Evolutionary conservation across 148 eudicot genomes (phyloP).

Genomic region (Persicaria maculosa): DNA sequence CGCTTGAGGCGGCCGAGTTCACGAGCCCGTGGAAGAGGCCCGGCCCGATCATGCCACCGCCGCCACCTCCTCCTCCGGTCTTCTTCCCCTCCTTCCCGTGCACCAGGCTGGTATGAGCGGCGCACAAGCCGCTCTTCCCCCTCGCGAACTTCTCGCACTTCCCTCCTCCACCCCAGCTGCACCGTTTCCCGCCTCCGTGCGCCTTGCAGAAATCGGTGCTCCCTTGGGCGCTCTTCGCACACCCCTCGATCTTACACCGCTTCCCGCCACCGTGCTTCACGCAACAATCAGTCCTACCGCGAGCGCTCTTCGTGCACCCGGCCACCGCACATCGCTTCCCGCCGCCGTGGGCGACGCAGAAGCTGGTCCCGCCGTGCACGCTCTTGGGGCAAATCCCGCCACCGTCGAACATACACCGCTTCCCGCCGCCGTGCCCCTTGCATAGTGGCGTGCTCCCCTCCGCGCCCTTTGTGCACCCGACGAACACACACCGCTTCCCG

Average conservation of each 20-base stretch:
- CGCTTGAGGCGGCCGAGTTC: slow-evolving; percentile 25
- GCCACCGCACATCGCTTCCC: slow-evolving; percentile 76
- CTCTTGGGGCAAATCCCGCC: slow-evolving; percentile 98
- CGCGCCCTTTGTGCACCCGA: slow-evolving; percentile 89
- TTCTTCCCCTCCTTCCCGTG: slow-evolving; percentile 44
- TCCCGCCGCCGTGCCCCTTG: slow-evolving; percentile 97
- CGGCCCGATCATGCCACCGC: slow-evolving; percentile 42
- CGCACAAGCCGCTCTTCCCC: slow-evolving; percentile 90
- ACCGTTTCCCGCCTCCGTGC: slow-evolving; percentile 95
- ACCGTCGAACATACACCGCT: slow-evolving; percentile 73
- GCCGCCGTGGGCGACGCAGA: slow-evolving; percentile 94
- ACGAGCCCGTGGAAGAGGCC: slow-evolving; percentile 88
- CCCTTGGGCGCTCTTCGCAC: slow-evolving; percentile 93
- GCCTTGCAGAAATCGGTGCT: slow-evolving; percentile 95
- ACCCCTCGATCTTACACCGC: slow-evolving; percentile 63
- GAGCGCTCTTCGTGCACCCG: slow-evolving; percentile 89
- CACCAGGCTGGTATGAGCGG: slow-evolving; percentile 66
- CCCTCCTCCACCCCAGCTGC: slow-evolving; percentile 56
- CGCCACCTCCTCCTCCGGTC: background rate
- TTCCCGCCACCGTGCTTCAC: slow-evolving; percentile 95
- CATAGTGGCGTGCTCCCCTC: slow-evolving; percentile 96
- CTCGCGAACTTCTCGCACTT: slow-evolving; percentile 90
- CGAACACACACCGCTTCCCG: slow-evolving; percentile 78
- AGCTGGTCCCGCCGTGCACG: slow-evolving; percentile 87
- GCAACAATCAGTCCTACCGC: slow-evolving; percentile 86